Evolutionary conservation across 2,329 filamentous ascomycete genomes (phyloP).

Genomic region (Neopestalotiopsis clavispora): DNA sequence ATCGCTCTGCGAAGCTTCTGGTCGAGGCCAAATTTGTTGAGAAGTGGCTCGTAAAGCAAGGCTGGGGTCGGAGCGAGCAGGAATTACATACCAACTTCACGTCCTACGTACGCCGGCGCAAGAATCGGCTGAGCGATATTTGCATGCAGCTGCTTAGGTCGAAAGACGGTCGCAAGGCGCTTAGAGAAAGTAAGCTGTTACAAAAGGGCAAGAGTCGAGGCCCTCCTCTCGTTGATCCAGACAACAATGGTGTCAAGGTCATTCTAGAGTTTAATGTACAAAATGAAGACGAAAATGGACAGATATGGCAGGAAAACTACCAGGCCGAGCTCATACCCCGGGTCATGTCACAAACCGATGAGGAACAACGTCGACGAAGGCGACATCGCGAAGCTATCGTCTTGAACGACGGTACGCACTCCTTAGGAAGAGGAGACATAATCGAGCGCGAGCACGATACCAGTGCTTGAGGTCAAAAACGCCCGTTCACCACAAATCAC

Average conservation of each 20-base stretch:
- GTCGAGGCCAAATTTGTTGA: conserved; percentile 70
- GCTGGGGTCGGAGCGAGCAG: conserved; percentile 64
- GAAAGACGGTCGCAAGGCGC: conserved; percentile 54
- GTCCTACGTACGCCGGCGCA: conserved; percentile 52
- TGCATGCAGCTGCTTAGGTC: conserved; percentile 54
- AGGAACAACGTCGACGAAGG: conserved; percentile 75
- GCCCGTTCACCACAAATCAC: not conserved
- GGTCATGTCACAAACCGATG: conserved; percentile 58
- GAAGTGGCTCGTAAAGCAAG: conserved; percentile 75
- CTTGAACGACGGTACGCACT: conserved; percentile 81
- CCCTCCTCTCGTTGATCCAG: conserved; percentile 28
- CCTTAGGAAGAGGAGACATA: conserved; percentile 77
- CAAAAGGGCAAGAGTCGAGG: conserved; percentile 36
- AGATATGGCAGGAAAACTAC: conserved; percentile 33
- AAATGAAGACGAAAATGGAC: conserved; percentile 34
- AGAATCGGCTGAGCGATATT: conserved; percentile 59
- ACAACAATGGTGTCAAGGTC: conserved; percentile 36
- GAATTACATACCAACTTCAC: conserved; percentile 60
- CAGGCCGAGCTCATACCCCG: conserved; percentile 40
- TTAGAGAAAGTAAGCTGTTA: conserved; percentile 55
- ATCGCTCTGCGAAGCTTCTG: conserved; percentile 54
- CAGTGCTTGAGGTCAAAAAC: conserved; percentile 29
- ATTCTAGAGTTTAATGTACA: conserved; percentile 40
- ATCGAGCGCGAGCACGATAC: conserved; percentile 67
- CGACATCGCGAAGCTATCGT: conserved; percentile 89